Evolutionary conservation across 352 stramenopile genomes (phyloP).

Genomic region (Blastocystis sp.): DNA sequence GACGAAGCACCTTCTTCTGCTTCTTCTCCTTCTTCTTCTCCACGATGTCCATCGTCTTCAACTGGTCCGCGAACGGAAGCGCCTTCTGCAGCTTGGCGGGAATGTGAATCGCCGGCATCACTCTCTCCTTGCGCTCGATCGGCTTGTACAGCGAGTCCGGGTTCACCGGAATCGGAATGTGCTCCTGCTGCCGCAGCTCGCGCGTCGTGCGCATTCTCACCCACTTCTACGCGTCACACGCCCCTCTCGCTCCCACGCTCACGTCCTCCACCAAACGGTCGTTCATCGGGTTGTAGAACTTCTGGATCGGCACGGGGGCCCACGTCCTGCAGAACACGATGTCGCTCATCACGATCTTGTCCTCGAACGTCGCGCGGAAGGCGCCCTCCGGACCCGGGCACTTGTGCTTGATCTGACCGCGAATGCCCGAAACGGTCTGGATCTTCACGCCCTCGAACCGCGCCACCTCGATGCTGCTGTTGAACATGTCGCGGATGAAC

Average conservation of each 20-base stretch:
- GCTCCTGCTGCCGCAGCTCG: slow-evolving; percentile 90
- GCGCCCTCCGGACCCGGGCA: slow-evolving; percentile 82
- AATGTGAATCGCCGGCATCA: slow-evolving; percentile 91
- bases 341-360: slow-evolving; percentile 98
- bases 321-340: slow-evolving; percentile 98
- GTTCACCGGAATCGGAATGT: slow-evolving; percentile 92
- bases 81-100: slow-evolving; percentile 93
- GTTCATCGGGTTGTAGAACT: slow-evolving; percentile 97
- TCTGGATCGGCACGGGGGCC: slow-evolving; percentile 95
- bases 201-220: slow-evolving; percentile 77
- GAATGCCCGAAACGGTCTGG: slow-evolving; percentile 96
- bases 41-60: slow-evolving; percentile 78
- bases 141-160: slow-evolving; percentile 97
- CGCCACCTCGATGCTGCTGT: slow-evolving; percentile 90
- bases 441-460: slow-evolving; percentile 95
- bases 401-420: slow-evolving; percentile 80
- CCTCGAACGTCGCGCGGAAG: slow-evolving; percentile 98
- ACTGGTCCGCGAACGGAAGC: slow-evolving; percentile 89
- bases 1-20: slow-evolving; percentile 53
- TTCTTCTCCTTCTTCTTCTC: slow-evolving; percentile 81
- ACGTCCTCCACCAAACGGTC: slow-evolving; percentile 81
- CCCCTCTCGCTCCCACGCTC: not conserved
- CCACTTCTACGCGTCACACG: slow-evolving; percentile 23
- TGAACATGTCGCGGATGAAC: slow-evolving; percentile 97
- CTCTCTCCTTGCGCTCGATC: slow-evolving; percentile 88